Base-by-base conservation (phyloP, 1,139 yeast genomes). In the Yamadazyma friedrichii region DNA sequence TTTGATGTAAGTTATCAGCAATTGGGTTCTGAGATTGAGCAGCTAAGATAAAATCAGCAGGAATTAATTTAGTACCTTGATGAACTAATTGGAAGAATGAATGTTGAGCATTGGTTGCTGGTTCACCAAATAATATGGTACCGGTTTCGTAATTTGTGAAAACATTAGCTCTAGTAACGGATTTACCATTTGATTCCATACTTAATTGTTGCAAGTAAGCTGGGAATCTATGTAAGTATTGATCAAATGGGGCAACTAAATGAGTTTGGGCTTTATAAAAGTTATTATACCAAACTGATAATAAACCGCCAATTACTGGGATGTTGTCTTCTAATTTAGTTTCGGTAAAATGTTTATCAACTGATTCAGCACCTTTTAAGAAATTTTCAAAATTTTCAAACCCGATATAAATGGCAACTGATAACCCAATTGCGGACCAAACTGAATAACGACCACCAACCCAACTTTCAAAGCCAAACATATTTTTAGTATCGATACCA, bases 401-500 rank as follows among this genome's bases (percentile, higher is more conserved):
- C 49, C 98, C 98, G 67, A 93, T 84, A 80, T 86, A 93, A 58
- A 93, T 73, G 56, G 96, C 95, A 49, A 93, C 93, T 28, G 97
- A 88, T 57, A 93, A 81, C 49, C 98, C 98, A 67, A 93, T 93
- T 52, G 98, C 94, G 34, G 96, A 88, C 98, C 98, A 93, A 46
- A 93, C 98, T 20, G 98, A 91, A 82, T 93, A 93, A 70, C 98
- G 85, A 61, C 98, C 98, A 61, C 98, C 98, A 49, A 93, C 98
- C 98, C 98, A 93, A 74, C 75, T 84, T 68, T 89, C 97, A 61
- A 93, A 93, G 47, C 95, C 98, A 70, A 93, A 93, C 98, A 93
- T 93, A 77, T 93, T 93, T 67, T 83, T 85, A 64, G 96, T 82
- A 74, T 93, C 98, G 55, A 93, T 93, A 59, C 98, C 98, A 60